Evolutionary conservation across 352 stramenopile species (phyloP).

Genomic region (Globisporangium heterothallicum): DNA sequence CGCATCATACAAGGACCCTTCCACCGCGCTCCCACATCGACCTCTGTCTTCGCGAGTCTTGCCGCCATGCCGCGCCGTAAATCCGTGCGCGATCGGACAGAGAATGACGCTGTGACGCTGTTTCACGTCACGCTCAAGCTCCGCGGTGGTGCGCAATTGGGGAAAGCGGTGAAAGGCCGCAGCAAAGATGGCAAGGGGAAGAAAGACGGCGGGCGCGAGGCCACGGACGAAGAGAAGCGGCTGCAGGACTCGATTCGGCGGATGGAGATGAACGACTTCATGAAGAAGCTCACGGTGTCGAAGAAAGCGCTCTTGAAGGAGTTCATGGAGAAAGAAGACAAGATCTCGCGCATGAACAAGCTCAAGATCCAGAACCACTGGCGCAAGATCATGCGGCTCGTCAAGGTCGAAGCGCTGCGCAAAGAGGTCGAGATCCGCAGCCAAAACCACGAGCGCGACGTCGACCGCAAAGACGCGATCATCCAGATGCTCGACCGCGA

Average conservation of each 20-base stretch:
- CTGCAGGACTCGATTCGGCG: conserved; percentile 74
- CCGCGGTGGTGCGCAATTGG: conserved; percentile 61
- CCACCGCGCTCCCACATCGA: too few relatives aligned
- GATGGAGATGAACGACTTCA: conserved; percentile 84
- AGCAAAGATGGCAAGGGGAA: conserved; percentile 76
- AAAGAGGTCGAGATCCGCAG: conserved; percentile 91
- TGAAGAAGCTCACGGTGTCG: conserved; percentile 73
- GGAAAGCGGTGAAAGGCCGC: conserved; percentile 72
- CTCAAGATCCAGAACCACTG: conserved; percentile 95
- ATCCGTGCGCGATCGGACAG: not conserved
- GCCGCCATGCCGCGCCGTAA: not conserved
- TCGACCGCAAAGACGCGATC: conserved; percentile 92
- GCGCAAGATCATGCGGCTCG: conserved; percentile 94
- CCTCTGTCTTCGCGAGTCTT: too few relatives aligned
- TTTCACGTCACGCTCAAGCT: conserved; percentile 40
- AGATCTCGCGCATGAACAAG: conserved; percentile 76
- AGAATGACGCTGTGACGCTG: conserved; percentile 4
- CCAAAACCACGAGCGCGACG: conserved; percentile 94
- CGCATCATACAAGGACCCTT: too few relatives aligned
- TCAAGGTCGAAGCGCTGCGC: conserved; percentile 88
- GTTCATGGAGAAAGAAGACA: conserved; percentile 70
- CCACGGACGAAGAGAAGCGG: conserved; percentile 60
- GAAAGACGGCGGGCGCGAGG: conserved; percentile 32
- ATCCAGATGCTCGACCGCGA: conserved; percentile 94
- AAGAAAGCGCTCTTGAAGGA: conserved; percentile 75